These are phyloP conservation scores for Pleurotus salmoneostramineus DNA, from an alignment of 768 basidiomycete species.

Conservation along the genomic window DNA sequence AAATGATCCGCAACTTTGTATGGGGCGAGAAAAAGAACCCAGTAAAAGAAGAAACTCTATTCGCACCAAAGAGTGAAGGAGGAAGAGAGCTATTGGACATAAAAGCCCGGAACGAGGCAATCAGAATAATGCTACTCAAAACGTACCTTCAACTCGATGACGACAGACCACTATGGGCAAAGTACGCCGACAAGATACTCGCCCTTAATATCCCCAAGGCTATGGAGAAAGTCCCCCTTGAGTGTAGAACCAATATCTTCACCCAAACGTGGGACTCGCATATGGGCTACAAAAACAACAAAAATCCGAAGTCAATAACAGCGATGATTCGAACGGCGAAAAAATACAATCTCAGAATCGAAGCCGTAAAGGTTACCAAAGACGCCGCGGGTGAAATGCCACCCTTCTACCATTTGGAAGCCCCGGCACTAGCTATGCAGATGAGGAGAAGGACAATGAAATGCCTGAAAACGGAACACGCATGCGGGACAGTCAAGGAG, in stretches of 20 bases:
- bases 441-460: neutral
- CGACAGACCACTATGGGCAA: neutral
- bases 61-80: slow-evolving; percentile 2
- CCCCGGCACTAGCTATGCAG: neutral
- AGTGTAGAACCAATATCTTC: neutral
- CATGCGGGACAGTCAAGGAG: too few species aligned
- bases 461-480: slow-evolving; percentile 1
- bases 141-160: neutral
- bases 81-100: slow-evolving; percentile 9
- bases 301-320: neutral
- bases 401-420: neutral
- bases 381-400: neutral
- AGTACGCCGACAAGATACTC: neutral
- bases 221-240: neutral
- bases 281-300: neutral
- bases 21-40: neutral
- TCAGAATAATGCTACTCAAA: neutral
- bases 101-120: slow-evolving; percentile 20
- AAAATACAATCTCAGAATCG: slow-evolving; percentile 3
- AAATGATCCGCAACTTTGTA: too few species aligned
- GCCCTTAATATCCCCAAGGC: neutral
- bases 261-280: neutral
- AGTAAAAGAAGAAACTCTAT: neutral
- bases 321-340: slow-evolving; percentile 6
- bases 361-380: neutral